phyloP scores from a whole-genome alignment of 116 monocot genomes.

The Cymodocea nodosa region DNA sequence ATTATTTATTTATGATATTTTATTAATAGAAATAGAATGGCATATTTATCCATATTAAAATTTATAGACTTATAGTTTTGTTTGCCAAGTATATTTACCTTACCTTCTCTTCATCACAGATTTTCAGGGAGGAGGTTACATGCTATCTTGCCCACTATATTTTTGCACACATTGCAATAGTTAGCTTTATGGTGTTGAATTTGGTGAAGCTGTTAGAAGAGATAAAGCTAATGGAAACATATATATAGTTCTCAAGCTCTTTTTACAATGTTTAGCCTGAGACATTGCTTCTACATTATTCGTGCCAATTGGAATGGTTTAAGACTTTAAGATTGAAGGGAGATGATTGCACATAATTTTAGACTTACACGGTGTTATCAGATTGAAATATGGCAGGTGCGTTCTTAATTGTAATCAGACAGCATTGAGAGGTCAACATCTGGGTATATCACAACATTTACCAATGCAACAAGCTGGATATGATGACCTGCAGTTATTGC shows the following conservation, averaged over 20 bases:
- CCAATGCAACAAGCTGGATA: slow-evolving; percentile 35
- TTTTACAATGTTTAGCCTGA: background rate
- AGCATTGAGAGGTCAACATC: slow-evolving; percentile 23
- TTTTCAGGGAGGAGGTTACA: no score
- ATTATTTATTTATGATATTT: no score
- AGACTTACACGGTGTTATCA: background rate
- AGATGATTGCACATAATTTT: background rate
- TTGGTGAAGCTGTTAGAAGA: no score
- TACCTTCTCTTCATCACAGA: no score
- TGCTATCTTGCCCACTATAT: no score
- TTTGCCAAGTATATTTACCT: no score
- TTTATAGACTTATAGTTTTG: no score
- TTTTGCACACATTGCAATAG: no score
- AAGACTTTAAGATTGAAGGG: background rate
- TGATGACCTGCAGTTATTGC: slow-evolving; percentile 64
- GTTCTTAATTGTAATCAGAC: background rate
- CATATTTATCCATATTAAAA: no score
- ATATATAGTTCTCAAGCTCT: background rate
- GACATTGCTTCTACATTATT: background rate
- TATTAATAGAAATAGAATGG: no score
- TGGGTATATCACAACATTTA: slow-evolving; percentile 35
- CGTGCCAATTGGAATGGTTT: background rate
- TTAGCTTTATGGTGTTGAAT: no score
- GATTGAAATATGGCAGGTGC: background rate
- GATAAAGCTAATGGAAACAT: background rate